Base-by-base conservation (phyloP, 1,284 basidiomycete genomes). In the Rhizoctonia solani region DNA sequence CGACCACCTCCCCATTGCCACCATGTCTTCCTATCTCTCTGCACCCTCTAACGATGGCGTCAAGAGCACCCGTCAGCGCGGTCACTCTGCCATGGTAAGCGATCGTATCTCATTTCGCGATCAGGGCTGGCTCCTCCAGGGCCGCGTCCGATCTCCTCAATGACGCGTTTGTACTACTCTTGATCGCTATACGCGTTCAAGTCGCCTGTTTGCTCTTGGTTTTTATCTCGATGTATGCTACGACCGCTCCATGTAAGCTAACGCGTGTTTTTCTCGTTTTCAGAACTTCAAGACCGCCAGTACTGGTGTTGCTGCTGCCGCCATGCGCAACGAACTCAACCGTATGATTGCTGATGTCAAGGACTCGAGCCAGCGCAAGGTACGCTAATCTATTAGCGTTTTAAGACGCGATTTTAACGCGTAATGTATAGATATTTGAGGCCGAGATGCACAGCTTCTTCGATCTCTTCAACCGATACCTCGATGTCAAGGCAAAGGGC, bases 391-490 rank as follows among this genome's bases (percentile, higher is more conserved):
- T 13, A 32, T 19, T 14, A 13, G 37, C 69, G 23, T 53, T n/a
- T 68, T 23, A 39, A 19, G 39, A 32, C 42, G 37, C 5, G 61
- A 16, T 27, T 29, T 9, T 23, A 30, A 13, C 32, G 32, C 32
- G 32, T 34, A 4, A 34, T 34, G 32, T 32, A 56, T 77, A 96
- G 93, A 90, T 90, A 19, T 98, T 99, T 80, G 94, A 98, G 78
- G 90, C 89, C 50, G 95, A 99, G 82, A 99, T 99, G 97, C 91
- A 96, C 76, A 89, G 91, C 69, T 99, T 99, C 85, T 99, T 98
- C 86, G 90, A 90, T 77, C 92, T 99, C 76, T 99, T 99, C 84
- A 98, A 95, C 76, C 92, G 97, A 72, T 99, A 96, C 81, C 88
- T 99, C 73, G 82, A 90, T 29, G 95, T 98, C 79, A 92, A 93